Conservation (phyloP, 805 yeast species). For the Candida maris region DNA sequence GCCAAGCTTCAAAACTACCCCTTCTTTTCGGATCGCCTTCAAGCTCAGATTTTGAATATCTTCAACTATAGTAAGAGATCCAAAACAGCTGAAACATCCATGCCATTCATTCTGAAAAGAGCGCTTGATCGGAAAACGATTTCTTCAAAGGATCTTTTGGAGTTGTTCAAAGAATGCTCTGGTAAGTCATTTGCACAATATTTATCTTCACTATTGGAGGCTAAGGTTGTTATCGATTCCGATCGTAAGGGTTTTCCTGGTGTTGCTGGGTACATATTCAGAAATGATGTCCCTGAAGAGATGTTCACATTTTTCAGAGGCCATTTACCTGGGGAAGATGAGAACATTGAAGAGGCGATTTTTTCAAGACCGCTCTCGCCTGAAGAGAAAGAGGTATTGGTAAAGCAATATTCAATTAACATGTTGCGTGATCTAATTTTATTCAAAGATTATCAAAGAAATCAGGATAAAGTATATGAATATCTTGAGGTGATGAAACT, state of each 20-base stretch:
- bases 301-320: not conserved
- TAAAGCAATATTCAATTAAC: conserved; percentile 3
- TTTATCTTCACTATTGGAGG: not conserved
- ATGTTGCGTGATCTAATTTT: not conserved
- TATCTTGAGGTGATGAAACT: conserved; percentile 2
- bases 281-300: not conserved
- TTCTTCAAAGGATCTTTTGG: not conserved
- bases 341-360: not conserved
- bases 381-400: not conserved
- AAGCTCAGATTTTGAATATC: not conserved
- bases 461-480: conserved; percentile 1
- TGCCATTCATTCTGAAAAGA: not conserved
- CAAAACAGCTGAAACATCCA: not conserved
- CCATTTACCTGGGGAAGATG: not conserved
- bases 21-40: not conserved
- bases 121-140: not conserved
- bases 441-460: not conserved
- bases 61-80: not conserved
- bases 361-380: not conserved
- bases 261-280: not conserved
- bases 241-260: not conserved
- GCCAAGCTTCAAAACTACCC: not conserved
- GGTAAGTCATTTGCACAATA: not conserved
- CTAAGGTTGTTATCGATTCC: not conserved
- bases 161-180: not conserved